Percentiles rank a stretch among this genome's conserved stretches.
phyloP scores from a whole-genome alignment of 2,329 filamentous ascomycete genomes.

The Remersonia thermophila region DNA sequence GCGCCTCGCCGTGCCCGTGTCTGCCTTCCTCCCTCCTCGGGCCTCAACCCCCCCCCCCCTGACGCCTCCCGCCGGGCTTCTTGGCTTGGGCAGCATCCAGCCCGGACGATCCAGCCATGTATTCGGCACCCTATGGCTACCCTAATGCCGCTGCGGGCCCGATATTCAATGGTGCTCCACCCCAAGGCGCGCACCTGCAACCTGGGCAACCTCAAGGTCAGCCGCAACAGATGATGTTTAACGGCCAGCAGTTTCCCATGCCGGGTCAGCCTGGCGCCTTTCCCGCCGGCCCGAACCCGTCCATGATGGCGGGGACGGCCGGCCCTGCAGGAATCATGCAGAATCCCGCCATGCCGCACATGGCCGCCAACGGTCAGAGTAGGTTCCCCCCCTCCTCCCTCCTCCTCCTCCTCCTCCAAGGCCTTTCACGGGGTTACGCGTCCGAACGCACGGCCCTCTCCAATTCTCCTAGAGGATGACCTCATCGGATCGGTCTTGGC shows the following conservation, averaged over 20 bases:
- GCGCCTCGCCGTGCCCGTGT: slow-evolving; percentile 5
- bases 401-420: too few species aligned
- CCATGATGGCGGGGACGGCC: slow-evolving; percentile 43
- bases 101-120: slow-evolving; percentile 32
- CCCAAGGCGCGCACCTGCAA: slow-evolving; percentile 35
- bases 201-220: slow-evolving; percentile 29
- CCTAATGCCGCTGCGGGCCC: slow-evolving; percentile 39
- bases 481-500: too few species aligned
- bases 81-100: slow-evolving; percentile 14
- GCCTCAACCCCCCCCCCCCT: slow-evolving; percentile 7
- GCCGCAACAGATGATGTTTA: slow-evolving; percentile 47
- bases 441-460: too few species aligned
- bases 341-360: slow-evolving; percentile 46
- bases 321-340: slow-evolving; percentile 51
- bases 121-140: slow-evolving; percentile 43
- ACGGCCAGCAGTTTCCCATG: slow-evolving; percentile 46
- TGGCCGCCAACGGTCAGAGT: slow-evolving; percentile 49
- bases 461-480: too few species aligned
- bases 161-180: slow-evolving; percentile 39
- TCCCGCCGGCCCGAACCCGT: slow-evolving; percentile 35
- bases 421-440: slow-evolving; percentile 6
- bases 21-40: slow-evolving; percentile 10
- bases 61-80: slow-evolving; percentile 11
- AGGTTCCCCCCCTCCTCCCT: too few species aligned
- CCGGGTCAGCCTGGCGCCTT: slow-evolving; percentile 35